Percentiles rank a stretch among this genome's conserved stretches.
Evolutionary conservation across 2,329 filamentous ascomycete species (phyloP).

Genomic region (Neurospora sp.): DNA sequence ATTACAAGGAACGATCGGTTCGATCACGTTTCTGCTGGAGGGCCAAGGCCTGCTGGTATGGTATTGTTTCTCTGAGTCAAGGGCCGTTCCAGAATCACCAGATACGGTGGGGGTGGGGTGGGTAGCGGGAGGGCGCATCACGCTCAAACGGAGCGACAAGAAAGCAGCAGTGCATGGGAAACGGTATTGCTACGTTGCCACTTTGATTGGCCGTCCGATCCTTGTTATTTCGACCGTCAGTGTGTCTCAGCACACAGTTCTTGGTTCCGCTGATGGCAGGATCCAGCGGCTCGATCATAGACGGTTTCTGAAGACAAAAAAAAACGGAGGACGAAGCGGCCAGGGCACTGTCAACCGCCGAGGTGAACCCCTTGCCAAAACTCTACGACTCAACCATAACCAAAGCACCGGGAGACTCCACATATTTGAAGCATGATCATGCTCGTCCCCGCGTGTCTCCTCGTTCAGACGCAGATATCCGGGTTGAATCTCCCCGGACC

Average conservation of each 20-base stretch:
- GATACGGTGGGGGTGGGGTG: background rate
- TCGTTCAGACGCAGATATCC: slow-evolving; percentile 14
- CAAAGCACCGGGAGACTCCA: slow-evolving; percentile 7
- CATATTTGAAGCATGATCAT: slow-evolving; percentile 12
- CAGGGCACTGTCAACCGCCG: background rate
- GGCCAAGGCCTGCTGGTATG: background rate
- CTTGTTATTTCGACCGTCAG: background rate
- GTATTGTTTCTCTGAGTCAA: background rate
- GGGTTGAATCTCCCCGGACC: slow-evolving; percentile 3
- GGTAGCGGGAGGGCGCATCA: background rate
- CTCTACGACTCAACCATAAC: slow-evolving; percentile 11
- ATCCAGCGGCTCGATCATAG: background rate
- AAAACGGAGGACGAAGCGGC: background rate
- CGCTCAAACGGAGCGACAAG: background rate
- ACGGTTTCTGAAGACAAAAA: background rate
- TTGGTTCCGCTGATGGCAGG: background rate
- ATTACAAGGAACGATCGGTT: background rate
- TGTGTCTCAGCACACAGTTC: background rate
- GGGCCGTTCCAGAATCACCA: background rate
- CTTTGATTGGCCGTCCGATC: background rate
- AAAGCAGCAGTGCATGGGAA: background rate
- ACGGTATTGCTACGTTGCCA: background rate
- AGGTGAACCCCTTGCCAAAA: slow-evolving; percentile 1
- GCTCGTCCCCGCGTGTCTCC: slow-evolving; percentile 12
- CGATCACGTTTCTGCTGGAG: background rate